Conservation (phyloP, 2,329 filamentous ascomycete species). For the Colletotrichum sp. region DNA sequence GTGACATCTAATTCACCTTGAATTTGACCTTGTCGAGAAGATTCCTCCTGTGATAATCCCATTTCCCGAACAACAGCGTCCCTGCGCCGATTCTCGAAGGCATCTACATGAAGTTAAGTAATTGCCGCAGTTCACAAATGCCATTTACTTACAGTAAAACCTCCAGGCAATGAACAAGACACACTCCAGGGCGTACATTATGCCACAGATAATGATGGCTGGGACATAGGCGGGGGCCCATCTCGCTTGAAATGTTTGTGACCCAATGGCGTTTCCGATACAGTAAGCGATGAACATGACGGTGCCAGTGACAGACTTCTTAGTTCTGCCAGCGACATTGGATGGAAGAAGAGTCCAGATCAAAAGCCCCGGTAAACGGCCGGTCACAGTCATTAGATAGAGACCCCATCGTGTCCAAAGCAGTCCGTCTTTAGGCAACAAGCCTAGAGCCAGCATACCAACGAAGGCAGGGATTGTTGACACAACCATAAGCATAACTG, state of each 20-base stretch:
- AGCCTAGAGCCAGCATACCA: background rate
- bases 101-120: background rate
- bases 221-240: background rate
- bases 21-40: background rate
- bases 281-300: background rate
- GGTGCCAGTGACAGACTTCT: background rate
- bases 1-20: background rate
- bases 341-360: background rate
- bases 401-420: background rate
- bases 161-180: background rate
- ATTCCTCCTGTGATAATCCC: too few relatives aligned
- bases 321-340: background rate
- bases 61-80: background rate
- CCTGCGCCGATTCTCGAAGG: background rate
- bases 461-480: background rate
- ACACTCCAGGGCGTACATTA: fast-evolving
- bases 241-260: background rate
- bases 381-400: background rate
- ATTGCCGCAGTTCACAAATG: fast-evolving
- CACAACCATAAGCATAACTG: background rate
- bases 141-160: background rate
- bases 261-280: background rate
- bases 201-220: fast-evolving
- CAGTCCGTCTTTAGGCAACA: background rate
- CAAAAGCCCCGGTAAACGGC: background rate